Conservation (phyloP, 1,284 basidiomycete species). For the Boletellus deceptivus region DNA sequence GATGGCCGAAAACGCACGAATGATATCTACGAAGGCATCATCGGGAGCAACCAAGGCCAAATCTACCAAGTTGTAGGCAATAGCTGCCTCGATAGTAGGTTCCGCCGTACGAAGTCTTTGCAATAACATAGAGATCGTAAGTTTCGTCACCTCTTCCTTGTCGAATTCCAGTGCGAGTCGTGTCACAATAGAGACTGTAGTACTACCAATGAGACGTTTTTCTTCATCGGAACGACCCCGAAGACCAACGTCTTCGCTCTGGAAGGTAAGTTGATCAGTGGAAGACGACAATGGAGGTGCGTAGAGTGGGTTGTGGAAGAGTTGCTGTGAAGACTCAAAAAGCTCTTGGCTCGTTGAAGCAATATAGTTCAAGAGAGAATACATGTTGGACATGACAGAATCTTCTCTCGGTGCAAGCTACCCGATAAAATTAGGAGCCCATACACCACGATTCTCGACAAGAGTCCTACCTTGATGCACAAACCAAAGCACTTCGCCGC, state of each 20-base stretch:
- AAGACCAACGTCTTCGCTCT: slow-evolving; percentile 48
- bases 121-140: slow-evolving; percentile 90
- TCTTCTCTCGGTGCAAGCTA: slow-evolving; percentile 87
- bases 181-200: slow-evolving; percentile 87
- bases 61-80: slow-evolving; percentile 89
- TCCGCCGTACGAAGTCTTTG: slow-evolving; percentile 86
- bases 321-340: slow-evolving; percentile 48
- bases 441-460: neutral
- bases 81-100: slow-evolving; percentile 84
- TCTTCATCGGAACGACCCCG: slow-evolving; percentile 79
- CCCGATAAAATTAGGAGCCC: slow-evolving; percentile 5
- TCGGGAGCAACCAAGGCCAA: slow-evolving; percentile 80
- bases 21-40: slow-evolving; percentile 81
- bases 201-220: slow-evolving; percentile 81
- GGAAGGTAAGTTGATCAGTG: slow-evolving; percentile 25
- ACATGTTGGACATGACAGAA: slow-evolving; percentile 92
- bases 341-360: slow-evolving; percentile 77
- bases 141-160: slow-evolving; percentile 79
- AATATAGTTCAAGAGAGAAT: slow-evolving; percentile 91
- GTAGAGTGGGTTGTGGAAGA: slow-evolving; percentile 43
- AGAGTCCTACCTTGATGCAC: slow-evolving; percentile 71
- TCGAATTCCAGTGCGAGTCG: slow-evolving; percentile 80
- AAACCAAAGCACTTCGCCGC: slow-evolving; percentile 88
- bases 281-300: slow-evolving; percentile 45
- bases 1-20: slow-evolving; percentile 82